These are phyloP conservation scores for Mycena rebaudengoi DNA, from an alignment of 768 basidiomycete species.

Conservation along the genomic window DNA sequence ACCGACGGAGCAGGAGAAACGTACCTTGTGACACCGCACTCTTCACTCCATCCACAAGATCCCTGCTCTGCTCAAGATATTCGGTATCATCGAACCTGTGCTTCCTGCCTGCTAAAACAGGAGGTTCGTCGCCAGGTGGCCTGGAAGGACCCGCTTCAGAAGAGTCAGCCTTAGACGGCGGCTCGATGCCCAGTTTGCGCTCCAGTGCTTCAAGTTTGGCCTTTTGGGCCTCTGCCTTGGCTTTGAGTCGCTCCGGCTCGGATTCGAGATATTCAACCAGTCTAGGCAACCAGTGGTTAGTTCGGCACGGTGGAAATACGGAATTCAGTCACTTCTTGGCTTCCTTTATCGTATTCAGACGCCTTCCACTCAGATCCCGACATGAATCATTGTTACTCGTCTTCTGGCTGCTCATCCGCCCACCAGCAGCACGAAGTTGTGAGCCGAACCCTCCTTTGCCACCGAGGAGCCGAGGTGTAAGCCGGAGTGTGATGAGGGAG, in stretches of 20 bases:
- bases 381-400: slow-evolving; percentile 96
- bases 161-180: slow-evolving; percentile 40
- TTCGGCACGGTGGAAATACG: not conserved
- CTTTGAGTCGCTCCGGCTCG: slow-evolving; percentile 83
- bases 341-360: slow-evolving; percentile 94
- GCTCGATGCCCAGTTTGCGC: slow-evolving; percentile 79
- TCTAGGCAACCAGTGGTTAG: slow-evolving; percentile 46
- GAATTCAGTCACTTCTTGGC: slow-evolving; percentile 79
- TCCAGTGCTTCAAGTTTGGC: slow-evolving; percentile 88
- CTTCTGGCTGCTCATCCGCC: slow-evolving; percentile 96
- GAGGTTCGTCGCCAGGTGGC: slow-evolving; percentile 44
- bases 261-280: slow-evolving; percentile 87
- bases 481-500: slow-evolving; percentile 68
- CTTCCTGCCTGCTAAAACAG: slow-evolving; percentile 75
- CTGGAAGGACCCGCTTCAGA: slow-evolving; percentile 44
- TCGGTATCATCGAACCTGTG: slow-evolving; percentile 92
- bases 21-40: slow-evolving; percentile 87
- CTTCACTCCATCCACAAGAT: slow-evolving; percentile 91
- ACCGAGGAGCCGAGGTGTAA: slow-evolving; percentile 80
- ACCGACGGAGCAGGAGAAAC: slow-evolving; percentile 30
- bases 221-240: slow-evolving; percentile 77
- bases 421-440: slow-evolving; percentile 95
- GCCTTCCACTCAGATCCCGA: slow-evolving; percentile 88
- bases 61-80: slow-evolving; percentile 90
- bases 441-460: slow-evolving; percentile 99